These are phyloP conservation scores for Pyrenophora tritici-repentis DNA, from an alignment of 2,329 filamentous ascomycete genomes.

Conservation along the genomic window DNA sequence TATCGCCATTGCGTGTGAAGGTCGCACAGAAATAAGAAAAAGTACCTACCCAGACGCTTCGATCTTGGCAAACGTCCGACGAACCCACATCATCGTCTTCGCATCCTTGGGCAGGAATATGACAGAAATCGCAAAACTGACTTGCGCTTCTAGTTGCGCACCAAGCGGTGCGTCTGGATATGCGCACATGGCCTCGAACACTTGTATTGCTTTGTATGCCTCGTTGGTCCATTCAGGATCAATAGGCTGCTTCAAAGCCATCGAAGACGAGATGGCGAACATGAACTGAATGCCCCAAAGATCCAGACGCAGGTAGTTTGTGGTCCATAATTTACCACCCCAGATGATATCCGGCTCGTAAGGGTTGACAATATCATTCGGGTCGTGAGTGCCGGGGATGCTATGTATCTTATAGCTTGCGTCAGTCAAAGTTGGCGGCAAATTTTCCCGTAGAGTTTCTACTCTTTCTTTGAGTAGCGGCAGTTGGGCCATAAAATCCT, in stretches of 20 bases:
- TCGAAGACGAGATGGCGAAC: slow-evolving; percentile 74
- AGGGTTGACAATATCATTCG: slow-evolving; percentile 74
- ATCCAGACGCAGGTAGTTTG: slow-evolving; percentile 76
- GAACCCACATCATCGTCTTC: slow-evolving; percentile 76
- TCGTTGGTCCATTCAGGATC: slow-evolving; percentile 62
- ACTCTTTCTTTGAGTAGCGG: slow-evolving; percentile 51
- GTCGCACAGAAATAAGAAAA: not conserved
- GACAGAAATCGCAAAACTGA: slow-evolving; percentile 74
- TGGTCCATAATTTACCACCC: slow-evolving; percentile 70
- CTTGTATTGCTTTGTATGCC: slow-evolving; percentile 73
- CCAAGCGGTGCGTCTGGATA: slow-evolving; percentile 74
- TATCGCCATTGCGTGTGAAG: not conserved
- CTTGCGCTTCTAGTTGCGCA: slow-evolving; percentile 72
- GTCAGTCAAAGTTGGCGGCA: slow-evolving; percentile 67
- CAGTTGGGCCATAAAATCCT: slow-evolving; percentile 69
- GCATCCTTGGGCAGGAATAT: slow-evolving; percentile 79
- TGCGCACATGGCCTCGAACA: slow-evolving; percentile 77
- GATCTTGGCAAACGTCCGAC: slow-evolving; percentile 76
- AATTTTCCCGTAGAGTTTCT: slow-evolving; percentile 51
- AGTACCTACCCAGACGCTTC: slow-evolving; percentile 76
- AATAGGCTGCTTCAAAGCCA: slow-evolving; percentile 58
- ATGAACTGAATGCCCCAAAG: slow-evolving; percentile 80
- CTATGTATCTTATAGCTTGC: slow-evolving; percentile 66
- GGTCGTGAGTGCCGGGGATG: slow-evolving; percentile 61
- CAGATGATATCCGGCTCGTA: slow-evolving; percentile 71